Percentiles rank a stretch among this genome's conserved stretches.
Conservation (phyloP, 2,329 filamentous ascomycete genomes). For the Phialocephala sp. region DNA sequence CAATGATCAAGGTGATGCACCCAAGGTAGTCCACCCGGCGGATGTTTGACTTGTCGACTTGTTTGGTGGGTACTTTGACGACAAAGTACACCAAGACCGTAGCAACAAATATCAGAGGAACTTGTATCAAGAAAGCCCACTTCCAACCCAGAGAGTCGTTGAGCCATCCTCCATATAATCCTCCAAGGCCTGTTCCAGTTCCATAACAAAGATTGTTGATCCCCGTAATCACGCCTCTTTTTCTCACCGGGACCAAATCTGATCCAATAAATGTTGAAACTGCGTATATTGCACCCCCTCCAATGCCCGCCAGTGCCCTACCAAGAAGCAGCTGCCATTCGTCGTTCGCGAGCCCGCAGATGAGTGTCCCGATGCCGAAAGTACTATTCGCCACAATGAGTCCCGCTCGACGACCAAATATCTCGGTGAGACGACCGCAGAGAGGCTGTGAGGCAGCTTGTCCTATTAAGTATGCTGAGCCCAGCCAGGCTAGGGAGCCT, state of each 20-base stretch:
- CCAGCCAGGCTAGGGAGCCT: slow-evolving; percentile 71
- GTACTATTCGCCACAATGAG: slow-evolving; percentile 66
- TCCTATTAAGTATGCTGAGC: slow-evolving; percentile 70
- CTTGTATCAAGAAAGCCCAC: slow-evolving; percentile 74
- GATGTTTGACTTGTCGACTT: slow-evolving; percentile 45
- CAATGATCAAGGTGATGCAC: slow-evolving; percentile 65
- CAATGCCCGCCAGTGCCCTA: slow-evolving; percentile 58
- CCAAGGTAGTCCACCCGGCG: slow-evolving; percentile 74
- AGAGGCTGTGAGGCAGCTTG: slow-evolving; percentile 75
- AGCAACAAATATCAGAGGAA: slow-evolving; percentile 68
- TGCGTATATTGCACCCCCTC: slow-evolving; percentile 72
- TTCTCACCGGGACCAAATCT: slow-evolving; percentile 72
- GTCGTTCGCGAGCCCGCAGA: slow-evolving; percentile 66
- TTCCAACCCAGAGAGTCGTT: slow-evolving; percentile 75
- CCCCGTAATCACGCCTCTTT: slow-evolving; percentile 74
- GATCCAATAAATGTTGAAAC: slow-evolving; percentile 72
- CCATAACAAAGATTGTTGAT: slow-evolving; percentile 72
- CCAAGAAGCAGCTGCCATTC: slow-evolving; percentile 69
- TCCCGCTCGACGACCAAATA: slow-evolving; percentile 70
- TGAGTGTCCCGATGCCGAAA: slow-evolving; percentile 67
- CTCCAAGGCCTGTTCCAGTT: slow-evolving; percentile 67
- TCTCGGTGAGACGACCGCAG: slow-evolving; percentile 71
- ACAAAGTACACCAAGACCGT: slow-evolving; percentile 64
- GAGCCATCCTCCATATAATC: slow-evolving; percentile 71
- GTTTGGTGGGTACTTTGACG: slow-evolving; percentile 59